Conservation (phyloP, 345 rosid species). For the Hibiscus mutabilis region DNA sequence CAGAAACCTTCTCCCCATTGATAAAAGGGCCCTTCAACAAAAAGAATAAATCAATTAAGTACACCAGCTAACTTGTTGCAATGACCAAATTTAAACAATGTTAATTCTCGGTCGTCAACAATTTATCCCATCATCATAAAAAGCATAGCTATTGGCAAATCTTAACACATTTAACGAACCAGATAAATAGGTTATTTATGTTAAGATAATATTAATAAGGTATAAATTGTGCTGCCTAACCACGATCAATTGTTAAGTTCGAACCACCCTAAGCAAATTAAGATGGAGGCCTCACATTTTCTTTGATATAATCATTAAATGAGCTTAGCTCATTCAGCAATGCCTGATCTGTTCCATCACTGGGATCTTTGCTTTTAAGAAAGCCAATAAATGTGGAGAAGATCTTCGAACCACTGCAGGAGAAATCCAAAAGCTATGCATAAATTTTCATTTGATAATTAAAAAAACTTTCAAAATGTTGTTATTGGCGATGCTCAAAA, state of each 20-base stretch:
- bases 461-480: not conserved
- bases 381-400: conserved; percentile 87
- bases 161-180: not conserved
- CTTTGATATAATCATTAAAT: conserved; percentile 56
- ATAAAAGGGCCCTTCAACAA: conserved; percentile 71
- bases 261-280: conserved; percentile 6
- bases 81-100: not conserved
- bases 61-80: not conserved
- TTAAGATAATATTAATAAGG: too few relatives aligned
- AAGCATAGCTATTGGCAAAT: not conserved
- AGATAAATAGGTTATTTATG: not conserved
- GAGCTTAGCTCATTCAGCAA: conserved; percentile 61
- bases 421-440: conserved; percentile 11
- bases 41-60: not conserved
- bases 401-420: conserved; percentile 71
- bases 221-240: not conserved
- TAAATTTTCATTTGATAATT: conserved; percentile 6
- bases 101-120: not conserved
- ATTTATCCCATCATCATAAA: not conserved
- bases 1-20: conserved; percentile 76
- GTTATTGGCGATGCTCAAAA: not conserved
- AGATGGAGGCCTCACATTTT: conserved; percentile 42
- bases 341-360: conserved; percentile 75
- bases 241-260: too few relatives aligned
- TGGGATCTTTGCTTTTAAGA: conserved; percentile 80